Base-by-base conservation (phyloP, 2,329 filamentous ascomycete genomes). In the Fusarium pseudonygamai region DNA sequence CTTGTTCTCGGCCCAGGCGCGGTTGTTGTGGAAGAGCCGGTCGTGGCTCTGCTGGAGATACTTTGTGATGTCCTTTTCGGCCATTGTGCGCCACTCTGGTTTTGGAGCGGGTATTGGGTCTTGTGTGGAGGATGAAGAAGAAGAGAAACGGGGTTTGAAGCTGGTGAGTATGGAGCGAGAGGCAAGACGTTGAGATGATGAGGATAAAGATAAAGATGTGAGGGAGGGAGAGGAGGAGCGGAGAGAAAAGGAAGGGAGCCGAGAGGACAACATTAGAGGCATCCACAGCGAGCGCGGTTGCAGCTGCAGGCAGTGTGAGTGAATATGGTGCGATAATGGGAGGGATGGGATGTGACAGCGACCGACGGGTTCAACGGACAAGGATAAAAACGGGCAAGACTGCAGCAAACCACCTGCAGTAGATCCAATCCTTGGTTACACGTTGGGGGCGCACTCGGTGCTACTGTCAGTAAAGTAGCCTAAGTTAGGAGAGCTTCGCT, bases 21-120 rank as follows among this genome's bases (percentile, higher is more conserved):
- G 84, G 84, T 93, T 93, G 85, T 90, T 88, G 75, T 92, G 88
- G 76, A 93, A 93, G 78, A 93, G 87, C 67, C 87, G 86, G 77
- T 92, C 89, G 81, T 93, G 91, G 76, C 85, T 87, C 83, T 91
- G 84, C 82, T 88, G 83, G 68, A 92, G 87, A 79, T 92, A 92
- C 70, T 82, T 81, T 71, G 82, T 80, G 72, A 88, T 84, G 66
- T 88, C 85, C 36, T 83, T 69, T 32, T 82, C 78, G 39, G 80
- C 76, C 82, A 82, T 82, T 63, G 58, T 77, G 75, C 71, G 77
- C 74, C 73, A 78, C 34, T 69, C 60, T 46, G 58, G 36, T 39
- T 42, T 67, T 64, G 70, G 50, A 26, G 73, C 13, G 30, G 57
- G 43, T 30, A 34, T 34, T 45, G 64, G 39, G 24, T 66, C 40